These are phyloP conservation scores for Neoscytalidium dimidiatum DNA, from an alignment of 2,329 filamentous ascomycete genomes.

Conservation along the genomic window DNA sequence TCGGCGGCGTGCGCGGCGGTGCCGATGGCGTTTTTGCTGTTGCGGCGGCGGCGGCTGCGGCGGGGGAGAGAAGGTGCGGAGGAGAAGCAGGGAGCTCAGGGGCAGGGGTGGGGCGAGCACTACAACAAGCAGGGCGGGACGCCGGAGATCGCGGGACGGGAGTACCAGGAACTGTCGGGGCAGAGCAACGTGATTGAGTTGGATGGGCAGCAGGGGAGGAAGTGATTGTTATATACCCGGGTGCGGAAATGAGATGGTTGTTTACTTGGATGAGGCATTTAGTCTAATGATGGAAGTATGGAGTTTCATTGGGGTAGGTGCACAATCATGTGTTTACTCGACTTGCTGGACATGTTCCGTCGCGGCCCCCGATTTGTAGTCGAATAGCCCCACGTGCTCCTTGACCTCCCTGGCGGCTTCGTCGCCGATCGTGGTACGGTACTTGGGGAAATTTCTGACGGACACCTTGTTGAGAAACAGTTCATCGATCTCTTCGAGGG, in stretches of 20 bases:
- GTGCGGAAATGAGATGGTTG: too few species aligned
- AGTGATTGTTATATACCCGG: neutral
- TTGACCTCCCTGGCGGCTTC: neutral
- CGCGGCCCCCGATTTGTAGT: neutral
- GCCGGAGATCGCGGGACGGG: neutral
- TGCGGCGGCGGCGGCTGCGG: neutral
- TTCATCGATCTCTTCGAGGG: constrained; percentile 33
- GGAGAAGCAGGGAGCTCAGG: neutral
- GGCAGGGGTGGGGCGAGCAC: neutral
- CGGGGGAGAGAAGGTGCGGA: neutral
- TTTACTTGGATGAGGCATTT: too few species aligned
- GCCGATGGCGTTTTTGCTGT: neutral
- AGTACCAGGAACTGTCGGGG: neutral
- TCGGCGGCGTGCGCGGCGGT: neutral
- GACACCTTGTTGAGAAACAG: constrained; percentile 28
- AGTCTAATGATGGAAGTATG: neutral
- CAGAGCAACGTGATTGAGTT: neutral
- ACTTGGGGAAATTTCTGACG: neutral
- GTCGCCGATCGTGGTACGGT: neutral
- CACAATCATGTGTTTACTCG: too few species aligned
- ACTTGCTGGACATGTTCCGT: constrained; percentile 4
- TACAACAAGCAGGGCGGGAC: neutral
- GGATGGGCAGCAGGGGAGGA: neutral
- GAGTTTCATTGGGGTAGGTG: too few species aligned
- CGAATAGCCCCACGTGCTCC: neutral